Base-by-base conservation (phyloP, 306 rosid genomes). In the Gleditsia sinensis region DNA sequence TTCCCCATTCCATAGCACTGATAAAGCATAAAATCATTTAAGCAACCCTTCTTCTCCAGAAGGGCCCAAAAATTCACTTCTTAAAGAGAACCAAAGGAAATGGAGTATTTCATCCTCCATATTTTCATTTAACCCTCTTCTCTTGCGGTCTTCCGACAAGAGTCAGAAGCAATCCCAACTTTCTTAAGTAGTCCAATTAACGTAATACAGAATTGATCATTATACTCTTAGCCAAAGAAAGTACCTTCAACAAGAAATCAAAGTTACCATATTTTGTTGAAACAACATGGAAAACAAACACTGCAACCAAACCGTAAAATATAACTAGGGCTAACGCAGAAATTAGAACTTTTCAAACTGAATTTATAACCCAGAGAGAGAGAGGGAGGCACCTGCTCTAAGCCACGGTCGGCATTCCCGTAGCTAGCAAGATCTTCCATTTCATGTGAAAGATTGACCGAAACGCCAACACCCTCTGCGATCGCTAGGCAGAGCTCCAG, bases 381-480 rank as follows among this genome's bases (percentile, higher is more conserved):
- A 72, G 49, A 75, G 23, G 80, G 42, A 74, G 28, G 63, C 75
- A 85, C 92, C 88, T 89, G 98, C 78, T 90, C 85, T 83, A 87
- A 80, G 88, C 90, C 89, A 84, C 99, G 93, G 89, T 88, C 87
- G 83, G 96, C 98, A 88, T 87, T 95, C 82, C 92, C 91, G 85
- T 76, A 86, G 93, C 85, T 87, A 86, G 69, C 94, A 92, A 90
- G 99, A 95, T 92, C 98, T 90, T 96, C 96, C 97, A 95, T 92
- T 92, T 97, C 94, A 95, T 86, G 97, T 82, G 90, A 85, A 79
- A 77, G 78, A 85, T 69, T 88, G 72, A 76, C 89, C 86, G 65
- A 85, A 86, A 80, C 86, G 72, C 90, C 99, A 85, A 96, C 99
- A 83, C 93, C 98, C 91, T 86, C 83, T 90, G 86, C 83, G 90